Evolutionary conservation across 345 rosid species (phyloP), one percentile per base, ranked within the genome.

Genomic region (Brassica juncea): DNA sequence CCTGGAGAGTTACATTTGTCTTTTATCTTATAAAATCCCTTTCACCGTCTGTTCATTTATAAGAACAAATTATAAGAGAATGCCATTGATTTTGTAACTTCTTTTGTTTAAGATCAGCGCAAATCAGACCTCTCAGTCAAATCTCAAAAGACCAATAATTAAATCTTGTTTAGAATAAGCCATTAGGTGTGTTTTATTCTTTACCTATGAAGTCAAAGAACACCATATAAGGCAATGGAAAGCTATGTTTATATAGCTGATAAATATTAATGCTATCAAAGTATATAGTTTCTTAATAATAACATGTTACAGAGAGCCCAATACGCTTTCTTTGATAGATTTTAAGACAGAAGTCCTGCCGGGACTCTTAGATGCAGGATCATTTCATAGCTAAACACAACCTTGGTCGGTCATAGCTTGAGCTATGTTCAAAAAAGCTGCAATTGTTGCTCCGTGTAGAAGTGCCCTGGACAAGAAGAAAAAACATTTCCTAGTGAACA

Each of bases 361-460:
- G 57, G 52, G 66, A 57, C 62, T 65, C 19, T 2, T 28, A 11
- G 34, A 72, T 66, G 73, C 77, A 55, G 19, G 60, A 23, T 8
- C 71, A 3, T 21, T 42, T 42, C n/a, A 19, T 4, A 58, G 77
- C 87, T 89, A 93, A 78, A 93, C 94, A 83, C 99, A 93, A 77
- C 99, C 99, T 93, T 95, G 99, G 74, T 91, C 99, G 3, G 90
- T 88, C 99, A 93, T 95, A 49, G 98, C 99, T 86, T 91, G 97
- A 80, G 99, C 98, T 58, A 95, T 90, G 39, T 89, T 88, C 76
- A 95, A 88, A 83, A 95, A 95, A 4, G 98, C 90, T 16, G 99
- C 88, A 64, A 95, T 93, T 63, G 89, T 89, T 25, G 99, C 90
- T 68, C 99, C 99, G 15, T 93, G 92, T 23, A 88, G 82, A 84